phyloP scores from a whole-genome alignment of 495 filamentous ascomycete genomes.

The Trichoderma gamsii region DNA sequence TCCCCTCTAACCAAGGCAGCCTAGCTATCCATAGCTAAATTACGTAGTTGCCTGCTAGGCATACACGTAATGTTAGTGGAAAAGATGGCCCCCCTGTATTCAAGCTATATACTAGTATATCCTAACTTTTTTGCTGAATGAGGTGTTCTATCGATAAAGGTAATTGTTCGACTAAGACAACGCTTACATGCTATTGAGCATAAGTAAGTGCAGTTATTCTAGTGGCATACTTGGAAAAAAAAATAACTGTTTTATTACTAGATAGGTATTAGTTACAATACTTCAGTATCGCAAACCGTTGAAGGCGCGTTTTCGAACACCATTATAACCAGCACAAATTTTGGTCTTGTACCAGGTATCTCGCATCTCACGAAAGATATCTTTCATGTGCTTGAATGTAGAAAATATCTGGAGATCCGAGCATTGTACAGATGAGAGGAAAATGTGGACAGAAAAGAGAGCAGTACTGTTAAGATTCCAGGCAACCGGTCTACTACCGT shows the following conservation, averaged over 20 bases:
- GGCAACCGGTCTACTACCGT: neutral
- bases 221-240: neutral
- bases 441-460: neutral
- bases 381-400: neutral
- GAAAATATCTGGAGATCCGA: neutral
- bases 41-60: neutral
- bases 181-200: too few species aligned
- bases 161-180: too few species aligned
- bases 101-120: neutral
- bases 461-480: neutral
- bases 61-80: too few species aligned
- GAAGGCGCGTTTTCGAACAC: neutral
- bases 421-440: neutral
- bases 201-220: too few species aligned
- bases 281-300: neutral
- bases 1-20: neutral
- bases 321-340: neutral
- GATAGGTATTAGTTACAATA: slow-evolving; percentile 4
- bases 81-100: too few species aligned
- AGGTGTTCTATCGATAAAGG: too few species aligned
- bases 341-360: neutral
- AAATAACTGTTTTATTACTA: neutral
- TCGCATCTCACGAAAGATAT: neutral
- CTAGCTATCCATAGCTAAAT: neutral
- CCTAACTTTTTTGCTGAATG: neutral